These are phyloP conservation scores for Thymus quinquecostatus DNA, from an alignment of 257 asterid species.

Conservation along the genomic window DNA sequence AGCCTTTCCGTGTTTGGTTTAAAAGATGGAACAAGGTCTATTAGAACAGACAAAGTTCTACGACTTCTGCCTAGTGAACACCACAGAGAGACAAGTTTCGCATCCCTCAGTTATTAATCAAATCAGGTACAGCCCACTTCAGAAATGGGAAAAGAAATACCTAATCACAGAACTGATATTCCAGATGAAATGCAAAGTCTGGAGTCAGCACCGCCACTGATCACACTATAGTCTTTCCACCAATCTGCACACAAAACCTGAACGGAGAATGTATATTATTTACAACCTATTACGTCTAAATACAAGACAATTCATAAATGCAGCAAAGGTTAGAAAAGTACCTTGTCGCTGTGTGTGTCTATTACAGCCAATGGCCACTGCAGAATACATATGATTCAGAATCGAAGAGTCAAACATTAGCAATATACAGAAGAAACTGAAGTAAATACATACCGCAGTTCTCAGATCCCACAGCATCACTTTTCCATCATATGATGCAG, in stretches of 20 bases:
- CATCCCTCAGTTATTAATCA: not conserved
- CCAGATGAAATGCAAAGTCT: conserved; percentile 83
- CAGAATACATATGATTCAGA: conserved; percentile 38
- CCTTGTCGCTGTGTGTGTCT: conserved; percentile 88
- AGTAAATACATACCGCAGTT: conserved; percentile 67
- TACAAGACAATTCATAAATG: not conserved
- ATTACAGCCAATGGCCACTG: conserved; percentile 92
- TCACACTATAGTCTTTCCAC: conserved; percentile 80
- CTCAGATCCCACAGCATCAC: conserved; percentile 96
- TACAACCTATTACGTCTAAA: conserved; percentile 8
- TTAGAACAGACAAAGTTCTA: not conserved
- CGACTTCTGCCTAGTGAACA: not conserved
- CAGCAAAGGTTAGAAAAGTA: conserved; percentile 37
- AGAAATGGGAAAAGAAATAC: conserved; percentile 29
- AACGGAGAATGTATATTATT: conserved; percentile 24
- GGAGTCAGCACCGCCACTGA: conserved; percentile 92
- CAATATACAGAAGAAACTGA: conserved; percentile 14
- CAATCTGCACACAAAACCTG: conserved; percentile 94
- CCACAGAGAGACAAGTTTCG: not conserved
- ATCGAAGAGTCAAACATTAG: conserved; percentile 21
- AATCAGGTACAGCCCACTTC: conserved; percentile 1
- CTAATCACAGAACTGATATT: conserved; percentile 59
- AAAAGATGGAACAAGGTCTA: not conserved
- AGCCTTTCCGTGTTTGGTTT: no score
- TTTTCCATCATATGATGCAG: conserved; percentile 97